Evolutionary conservation across 2,329 filamentous ascomycete species (phyloP).

Genomic region (Arthrobotrys entomopaga): DNA sequence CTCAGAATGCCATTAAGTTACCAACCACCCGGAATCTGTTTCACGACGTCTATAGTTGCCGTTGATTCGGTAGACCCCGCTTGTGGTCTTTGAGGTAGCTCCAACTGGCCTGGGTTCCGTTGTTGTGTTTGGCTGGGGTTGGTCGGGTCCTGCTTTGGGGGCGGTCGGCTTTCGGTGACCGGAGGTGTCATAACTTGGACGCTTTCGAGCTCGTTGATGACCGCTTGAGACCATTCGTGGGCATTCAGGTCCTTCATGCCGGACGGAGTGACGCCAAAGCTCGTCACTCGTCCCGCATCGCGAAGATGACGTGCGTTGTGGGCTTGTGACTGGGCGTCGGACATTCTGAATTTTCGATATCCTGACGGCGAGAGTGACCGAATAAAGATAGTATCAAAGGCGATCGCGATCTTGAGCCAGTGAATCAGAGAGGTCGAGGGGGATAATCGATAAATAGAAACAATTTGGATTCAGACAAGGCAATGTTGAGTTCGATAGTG

Average conservation of each 20-base stretch:
- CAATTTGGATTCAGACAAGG: too few species aligned
- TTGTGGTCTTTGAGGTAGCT: conserved; percentile 22
- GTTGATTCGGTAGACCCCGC: conserved; percentile 25
- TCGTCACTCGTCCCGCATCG: background rate
- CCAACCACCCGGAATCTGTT: conserved; percentile 45
- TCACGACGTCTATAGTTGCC: conserved; percentile 38
- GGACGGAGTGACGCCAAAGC: conserved; percentile 1
- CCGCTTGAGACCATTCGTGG: conserved; percentile 44
- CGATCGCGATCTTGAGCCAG: too few species aligned
- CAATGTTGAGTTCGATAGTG: too few species aligned
- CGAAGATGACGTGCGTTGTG: background rate
- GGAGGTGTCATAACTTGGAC: conserved; percentile 25
- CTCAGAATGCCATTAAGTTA: conserved; percentile 2
- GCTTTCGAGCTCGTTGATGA: conserved; percentile 34
- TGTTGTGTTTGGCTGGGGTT: background rate
- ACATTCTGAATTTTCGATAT: background rate
- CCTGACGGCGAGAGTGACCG: too few species aligned
- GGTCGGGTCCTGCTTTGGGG: background rate
- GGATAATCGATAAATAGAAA: too few species aligned
- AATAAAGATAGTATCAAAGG: too few species aligned
- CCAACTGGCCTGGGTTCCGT: background rate
- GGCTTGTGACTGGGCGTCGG: background rate
- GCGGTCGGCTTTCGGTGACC: background rate
- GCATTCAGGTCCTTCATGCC: conserved; percentile 33
- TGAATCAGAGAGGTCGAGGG: too few species aligned